Base-by-base conservation (phyloP, 495 filamentous ascomycete species). In the Aspergillus homomorphus region DNA sequence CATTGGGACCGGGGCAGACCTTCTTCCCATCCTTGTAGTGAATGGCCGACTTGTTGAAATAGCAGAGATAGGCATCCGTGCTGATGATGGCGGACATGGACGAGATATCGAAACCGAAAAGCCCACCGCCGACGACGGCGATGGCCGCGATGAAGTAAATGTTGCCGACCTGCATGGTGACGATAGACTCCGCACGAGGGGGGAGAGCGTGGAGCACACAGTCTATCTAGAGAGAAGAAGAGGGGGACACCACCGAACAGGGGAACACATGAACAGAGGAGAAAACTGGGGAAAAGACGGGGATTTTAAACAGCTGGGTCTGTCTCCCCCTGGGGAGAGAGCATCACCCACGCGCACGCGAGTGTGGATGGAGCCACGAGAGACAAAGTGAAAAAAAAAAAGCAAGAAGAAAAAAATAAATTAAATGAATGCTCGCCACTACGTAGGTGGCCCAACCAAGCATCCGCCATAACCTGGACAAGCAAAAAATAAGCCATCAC, bases 101-200 rank as follows among this genome's bases (percentile, higher is more conserved):
- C 57, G 82, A 82, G 69, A 91, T 90, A 76, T 91, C 89, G 63
- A 92, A 91, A 56, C 89, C 89, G 61, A 95, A 93, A 18, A 92
- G 81, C 49, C 82, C 86, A 69, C 90, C 90, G 59, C 90, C 90
- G 54, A 89, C 79, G 64, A 92, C 86, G 66, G 88, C 81, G 71
- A 89, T 82, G 70, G 86, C 85, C 62, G 89, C 81, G 69, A 91
- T 91, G 44, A 85, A 68, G 63, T 90, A 91, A 58, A 90, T 80
- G 65, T 90, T 90, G 28, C 85, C 84, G 51, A 87, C 58, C 18
- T 51, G 45, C 65, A 67, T 64, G 45, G 24, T 64, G 59, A 42
- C 43, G 20, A 45, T 1, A 15, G 41, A 45, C 42, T 48, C 51
- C 53, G n/a, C 38, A 44, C 14, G n/a, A 44, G 30, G 18, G 28